phyloP scores from a whole-genome alignment of 164 flowering plant species.

The Magnolia sinica region DNA sequence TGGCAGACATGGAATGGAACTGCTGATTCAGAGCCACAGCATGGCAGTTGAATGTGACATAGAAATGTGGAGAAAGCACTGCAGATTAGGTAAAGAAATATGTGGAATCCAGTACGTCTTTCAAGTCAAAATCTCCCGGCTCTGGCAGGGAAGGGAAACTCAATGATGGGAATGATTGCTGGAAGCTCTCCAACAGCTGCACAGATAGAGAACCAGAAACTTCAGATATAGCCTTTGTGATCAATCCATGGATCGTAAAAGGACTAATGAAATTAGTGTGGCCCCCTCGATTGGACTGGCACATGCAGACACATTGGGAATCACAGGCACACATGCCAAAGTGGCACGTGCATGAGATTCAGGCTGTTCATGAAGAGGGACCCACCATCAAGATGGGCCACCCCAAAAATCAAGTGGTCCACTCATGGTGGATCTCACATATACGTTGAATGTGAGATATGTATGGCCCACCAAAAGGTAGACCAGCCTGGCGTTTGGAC shows the following conservation, averaged over 20 bases:
- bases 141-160: conserved; percentile 60
- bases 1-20: background rate
- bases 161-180: conserved; percentile 46
- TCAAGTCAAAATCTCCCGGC: conserved; percentile 59
- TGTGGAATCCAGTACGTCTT: conserved; percentile 47
- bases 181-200: conserved; percentile 62
- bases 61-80: background rate
- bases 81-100: conserved; percentile 39
- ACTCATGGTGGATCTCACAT: too few relatives aligned
- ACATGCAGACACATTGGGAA: too few relatives aligned
- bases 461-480: too few relatives aligned
- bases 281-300: background rate
- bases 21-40: background rate
- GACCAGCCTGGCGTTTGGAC: too few relatives aligned
- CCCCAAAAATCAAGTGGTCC: too few relatives aligned
- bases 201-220: background rate
- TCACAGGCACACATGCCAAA: too few relatives aligned
- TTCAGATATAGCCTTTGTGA: background rate
- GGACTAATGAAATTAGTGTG: too few relatives aligned
- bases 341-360: too few relatives aligned
- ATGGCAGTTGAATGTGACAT: background rate
- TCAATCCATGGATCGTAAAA: too few relatives aligned
- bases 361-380: too few relatives aligned
- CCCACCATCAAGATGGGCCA: too few relatives aligned
- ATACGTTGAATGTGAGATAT: too few relatives aligned